Percentiles rank a stretch among this genome's conserved stretches.
These are phyloP conservation scores for Metarhizium anisopliae DNA, from an alignment of 2,329 filamentous ascomycete species.

Conservation along the genomic window DNA sequence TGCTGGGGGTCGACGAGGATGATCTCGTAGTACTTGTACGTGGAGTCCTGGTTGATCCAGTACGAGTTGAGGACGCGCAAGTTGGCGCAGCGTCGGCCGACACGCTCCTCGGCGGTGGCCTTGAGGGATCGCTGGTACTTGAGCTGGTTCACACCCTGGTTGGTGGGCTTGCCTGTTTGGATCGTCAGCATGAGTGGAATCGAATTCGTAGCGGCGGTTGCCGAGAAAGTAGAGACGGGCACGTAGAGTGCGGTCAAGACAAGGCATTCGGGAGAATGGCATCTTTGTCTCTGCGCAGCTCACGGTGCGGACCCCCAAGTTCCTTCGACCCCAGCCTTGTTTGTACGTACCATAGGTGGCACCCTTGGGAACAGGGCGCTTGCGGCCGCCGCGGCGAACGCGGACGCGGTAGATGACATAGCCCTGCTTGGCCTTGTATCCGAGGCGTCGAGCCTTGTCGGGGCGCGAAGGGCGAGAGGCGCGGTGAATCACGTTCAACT, in stretches of 20 bases:
- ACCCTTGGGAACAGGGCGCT: constrained; percentile 93
- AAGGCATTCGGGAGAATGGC: too few relatives aligned
- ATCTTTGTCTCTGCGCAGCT: too few relatives aligned
- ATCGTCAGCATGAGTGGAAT: not conserved
- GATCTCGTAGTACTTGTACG: constrained; percentile 99
- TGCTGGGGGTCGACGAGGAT: constrained; percentile 99
- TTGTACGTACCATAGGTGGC: constrained; percentile 84
- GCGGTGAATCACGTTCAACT: constrained; percentile 99
- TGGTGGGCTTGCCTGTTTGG: constrained; percentile 91
- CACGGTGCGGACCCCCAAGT: too few relatives aligned
- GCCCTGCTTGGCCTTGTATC: constrained; percentile 99
- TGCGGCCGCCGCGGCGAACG: constrained; percentile 97
- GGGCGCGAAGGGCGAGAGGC: constrained; percentile 95
- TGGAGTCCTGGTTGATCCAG: constrained; percentile 99
- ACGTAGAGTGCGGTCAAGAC: too few relatives aligned
- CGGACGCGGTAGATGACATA: constrained; percentile 99
- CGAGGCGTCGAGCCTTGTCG: constrained; percentile 99
- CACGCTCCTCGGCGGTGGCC: constrained; percentile 98
- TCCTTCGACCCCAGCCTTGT: not conserved
- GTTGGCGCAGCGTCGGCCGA: constrained; percentile 98
- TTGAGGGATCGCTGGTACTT: constrained; percentile 99
- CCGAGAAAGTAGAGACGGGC: too few relatives aligned
- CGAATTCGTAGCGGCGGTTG: too few relatives aligned
- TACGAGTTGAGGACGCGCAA: constrained; percentile 99
- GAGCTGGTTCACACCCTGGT: constrained; percentile 99